Percentiles rank a stretch among this genome's conserved stretches.
These are phyloP conservation scores for Neurospora sp. DNA, from an alignment of 495 filamentous ascomycete genomes.

Conservation along the genomic window DNA sequence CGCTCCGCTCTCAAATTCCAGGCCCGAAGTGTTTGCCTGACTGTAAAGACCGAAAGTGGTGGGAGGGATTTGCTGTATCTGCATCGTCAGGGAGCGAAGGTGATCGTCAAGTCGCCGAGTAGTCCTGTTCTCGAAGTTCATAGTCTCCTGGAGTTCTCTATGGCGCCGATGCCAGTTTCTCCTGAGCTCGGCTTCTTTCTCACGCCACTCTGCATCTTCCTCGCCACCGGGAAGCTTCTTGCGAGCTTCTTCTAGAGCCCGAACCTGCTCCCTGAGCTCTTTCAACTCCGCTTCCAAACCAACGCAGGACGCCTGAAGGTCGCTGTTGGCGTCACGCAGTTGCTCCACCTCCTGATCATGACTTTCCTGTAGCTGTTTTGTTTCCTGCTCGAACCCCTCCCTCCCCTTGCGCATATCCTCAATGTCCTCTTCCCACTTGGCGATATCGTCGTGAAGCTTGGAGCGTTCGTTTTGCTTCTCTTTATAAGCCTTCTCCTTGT, in stretches of 20 bases:
- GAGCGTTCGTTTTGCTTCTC: slow-evolving; percentile 58
- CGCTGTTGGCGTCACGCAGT: slow-evolving; percentile 18
- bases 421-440: slow-evolving; percentile 46
- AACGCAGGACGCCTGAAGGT: slow-evolving; percentile 24
- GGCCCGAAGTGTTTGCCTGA: slow-evolving; percentile 34
- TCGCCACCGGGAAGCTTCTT: slow-evolving; percentile 41
- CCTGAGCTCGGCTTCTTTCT: slow-evolving; percentile 32
- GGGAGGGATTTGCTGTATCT: slow-evolving; percentile 26
- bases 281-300: slow-evolving; percentile 37
- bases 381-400: slow-evolving; percentile 31
- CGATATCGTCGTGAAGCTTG: slow-evolving; percentile 44
- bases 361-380: slow-evolving; percentile 32
- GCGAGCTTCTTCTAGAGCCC: slow-evolving; percentile 44
- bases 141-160: slow-evolving; percentile 32
- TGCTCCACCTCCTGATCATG: slow-evolving; percentile 25
- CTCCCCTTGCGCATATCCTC: slow-evolving; percentile 34
- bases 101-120: slow-evolving; percentile 30
- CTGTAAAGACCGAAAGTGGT: slow-evolving; percentile 25
- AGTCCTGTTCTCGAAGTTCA: slow-evolving; percentile 25
- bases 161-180: slow-evolving; percentile 36
- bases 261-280: slow-evolving; percentile 38
- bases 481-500: slow-evolving; percentile 70
- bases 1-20: slow-evolving; percentile 37
- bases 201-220: slow-evolving; percentile 43
- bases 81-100: slow-evolving; percentile 19